phyloP scores from a whole-genome alignment of 176 grass and related monocot species.

The Pontederia paniculata region DNA sequence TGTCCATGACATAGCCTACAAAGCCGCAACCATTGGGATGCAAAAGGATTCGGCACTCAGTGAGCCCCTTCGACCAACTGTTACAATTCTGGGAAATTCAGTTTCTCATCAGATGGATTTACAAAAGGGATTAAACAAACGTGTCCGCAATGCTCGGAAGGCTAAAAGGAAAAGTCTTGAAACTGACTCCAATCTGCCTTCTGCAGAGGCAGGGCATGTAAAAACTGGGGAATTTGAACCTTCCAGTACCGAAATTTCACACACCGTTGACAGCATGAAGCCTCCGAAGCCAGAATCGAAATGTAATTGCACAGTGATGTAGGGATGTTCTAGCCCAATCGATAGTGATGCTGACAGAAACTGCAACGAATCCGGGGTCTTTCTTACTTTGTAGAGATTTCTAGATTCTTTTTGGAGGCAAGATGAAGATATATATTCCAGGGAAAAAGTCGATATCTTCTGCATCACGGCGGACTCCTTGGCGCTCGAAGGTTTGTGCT shows the following conservation, averaged over 20 bases:
- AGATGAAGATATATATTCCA: not conserved
- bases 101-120: not conserved
- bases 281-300: conserved; percentile 11
- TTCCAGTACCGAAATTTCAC: not conserved
- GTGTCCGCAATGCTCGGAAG: not conserved
- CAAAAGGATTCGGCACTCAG: conserved; percentile 1
- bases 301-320: conserved; percentile 18
- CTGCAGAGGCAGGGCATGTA: not conserved
- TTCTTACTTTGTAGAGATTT: not conserved
- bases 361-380: not conserved
- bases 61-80: not conserved
- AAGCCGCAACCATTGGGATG: conserved; percentile 14
- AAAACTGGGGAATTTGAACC: conserved; percentile 2
- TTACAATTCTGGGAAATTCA: not conserved
- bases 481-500: too few relatives aligned
- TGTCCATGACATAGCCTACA: conserved; percentile 10
- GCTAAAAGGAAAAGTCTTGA: not conserved
- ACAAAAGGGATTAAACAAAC: not conserved
- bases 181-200: not conserved
- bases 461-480: too few relatives aligned
- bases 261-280: not conserved
- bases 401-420: not conserved
- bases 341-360: too few relatives aligned
- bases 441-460: too few relatives aligned
- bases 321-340: not conserved